These are phyloP conservation scores for Penicillium daleae DNA, from an alignment of 495 filamentous ascomycete species.

Conservation along the genomic window DNA sequence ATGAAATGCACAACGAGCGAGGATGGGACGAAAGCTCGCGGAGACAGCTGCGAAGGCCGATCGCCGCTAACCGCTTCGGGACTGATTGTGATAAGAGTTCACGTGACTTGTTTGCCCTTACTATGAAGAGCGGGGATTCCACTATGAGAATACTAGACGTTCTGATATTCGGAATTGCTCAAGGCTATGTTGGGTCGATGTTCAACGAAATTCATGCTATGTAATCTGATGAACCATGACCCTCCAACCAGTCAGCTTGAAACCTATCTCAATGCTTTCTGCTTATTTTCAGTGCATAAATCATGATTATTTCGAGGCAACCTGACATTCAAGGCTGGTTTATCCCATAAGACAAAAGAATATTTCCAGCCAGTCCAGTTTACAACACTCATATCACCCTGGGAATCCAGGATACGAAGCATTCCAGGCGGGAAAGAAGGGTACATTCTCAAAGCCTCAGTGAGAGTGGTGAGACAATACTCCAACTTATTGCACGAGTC, in stretches of 20 bases:
- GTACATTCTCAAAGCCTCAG: slow-evolving; percentile 61
- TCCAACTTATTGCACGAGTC: slow-evolving; percentile 46
- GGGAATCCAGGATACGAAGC: slow-evolving; percentile 47
- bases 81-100: slow-evolving; percentile 34
- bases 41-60: slow-evolving; percentile 40
- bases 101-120: slow-evolving; percentile 32
- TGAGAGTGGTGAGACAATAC: slow-evolving; percentile 59
- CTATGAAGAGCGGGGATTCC: background rate
- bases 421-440: slow-evolving; percentile 55
- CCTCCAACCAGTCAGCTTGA: background rate
- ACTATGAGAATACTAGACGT: background rate
- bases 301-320: slow-evolving; percentile 19
- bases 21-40: slow-evolving; percentile 34
- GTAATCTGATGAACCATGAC: too few species aligned
- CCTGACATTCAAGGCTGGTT: slow-evolving; percentile 39
- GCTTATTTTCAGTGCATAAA: background rate
- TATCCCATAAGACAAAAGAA: slow-evolving; percentile 45
- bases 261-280: background rate
- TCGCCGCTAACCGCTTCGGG: slow-evolving; percentile 41
- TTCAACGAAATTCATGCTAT: background rate
- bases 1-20: slow-evolving; percentile 13
- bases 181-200: too few species aligned
- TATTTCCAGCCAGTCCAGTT: slow-evolving; percentile 45
- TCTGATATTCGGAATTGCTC: background rate
- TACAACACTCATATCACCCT: slow-evolving; percentile 51